Evolutionary conservation across 768 basidiomycete genomes (phyloP).

Genomic region (Kwoniella europaea): DNA sequence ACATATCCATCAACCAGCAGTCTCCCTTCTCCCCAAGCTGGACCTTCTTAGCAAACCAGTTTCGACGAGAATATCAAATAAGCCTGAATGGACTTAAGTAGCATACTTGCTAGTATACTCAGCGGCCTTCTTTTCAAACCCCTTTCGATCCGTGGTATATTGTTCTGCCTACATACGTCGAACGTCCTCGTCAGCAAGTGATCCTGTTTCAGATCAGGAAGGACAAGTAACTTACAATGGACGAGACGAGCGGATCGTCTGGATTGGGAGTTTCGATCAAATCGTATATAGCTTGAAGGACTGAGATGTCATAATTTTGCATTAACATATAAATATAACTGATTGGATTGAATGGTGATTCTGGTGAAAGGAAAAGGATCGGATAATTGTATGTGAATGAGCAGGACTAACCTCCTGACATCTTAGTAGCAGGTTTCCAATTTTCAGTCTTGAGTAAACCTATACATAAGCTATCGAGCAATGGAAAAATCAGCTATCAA

Average conservation of each 20-base stretch:
- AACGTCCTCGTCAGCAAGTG: neutral
- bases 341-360: no score
- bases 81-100: conserved; percentile 16
- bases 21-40: no score
- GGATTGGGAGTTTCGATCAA: conserved; percentile 57
- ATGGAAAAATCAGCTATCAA: neutral
- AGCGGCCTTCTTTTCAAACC: conserved; percentile 49
- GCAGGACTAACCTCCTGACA: conserved; percentile 46
- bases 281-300: conserved; percentile 55
- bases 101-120: conserved; percentile 46
- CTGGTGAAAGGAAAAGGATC: no score
- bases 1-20: neutral
- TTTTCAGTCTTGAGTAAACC: conserved; percentile 58
- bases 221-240: conserved; percentile 45
- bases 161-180: conserved; percentile 42
- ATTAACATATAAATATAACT: no score
- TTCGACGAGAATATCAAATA: no score
- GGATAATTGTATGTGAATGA: no score
- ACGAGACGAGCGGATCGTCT: conserved; percentile 58
- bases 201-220: neutral
- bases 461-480: conserved; percentile 52
- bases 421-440: conserved; percentile 59
- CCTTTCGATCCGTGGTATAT: conserved; percentile 48
- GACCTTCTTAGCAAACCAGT: no score
- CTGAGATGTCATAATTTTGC: no score